A percentile compares a stretch with the other conserved stretches of the same genome.
These are phyloP conservation scores for Penicillium bialowiezense DNA, from an alignment of 495 filamentous ascomycete species.

Conservation along the genomic window DNA sequence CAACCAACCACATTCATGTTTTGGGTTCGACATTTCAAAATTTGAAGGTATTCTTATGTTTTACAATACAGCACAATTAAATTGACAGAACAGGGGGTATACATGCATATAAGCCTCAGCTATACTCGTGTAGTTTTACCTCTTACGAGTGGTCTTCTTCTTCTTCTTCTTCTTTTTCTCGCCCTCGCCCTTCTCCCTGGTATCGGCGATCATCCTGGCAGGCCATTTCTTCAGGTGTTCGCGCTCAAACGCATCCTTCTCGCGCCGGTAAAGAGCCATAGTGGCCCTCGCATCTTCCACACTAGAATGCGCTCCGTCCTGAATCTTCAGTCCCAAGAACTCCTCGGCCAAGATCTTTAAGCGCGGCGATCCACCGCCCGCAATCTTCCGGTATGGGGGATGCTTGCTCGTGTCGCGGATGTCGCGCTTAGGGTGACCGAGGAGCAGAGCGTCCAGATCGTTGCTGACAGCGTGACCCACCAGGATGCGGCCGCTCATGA, in stretches of 20 bases:
- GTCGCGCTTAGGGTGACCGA: conserved; percentile 72
- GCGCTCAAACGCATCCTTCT: conserved; percentile 79
- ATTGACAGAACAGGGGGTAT: conserved; percentile 14
- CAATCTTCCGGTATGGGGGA: conserved; percentile 67
- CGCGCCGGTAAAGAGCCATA: conserved; percentile 79
- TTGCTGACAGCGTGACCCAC: conserved; percentile 90
- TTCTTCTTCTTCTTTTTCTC: conserved; percentile 53
- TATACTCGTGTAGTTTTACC: conserved; percentile 25
- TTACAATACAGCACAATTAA: conserved; percentile 8
- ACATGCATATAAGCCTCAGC: conserved; percentile 7
- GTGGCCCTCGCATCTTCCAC: conserved; percentile 87
- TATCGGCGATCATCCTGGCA: conserved; percentile 38
- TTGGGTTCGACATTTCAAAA: too few relatives aligned
- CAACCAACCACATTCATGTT: not conserved
- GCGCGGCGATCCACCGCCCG: conserved; percentile 72
- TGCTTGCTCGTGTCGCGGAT: conserved; percentile 84
- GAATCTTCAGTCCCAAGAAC: conserved; percentile 79
- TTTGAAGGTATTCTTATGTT: not conserved
- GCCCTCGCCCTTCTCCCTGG: conserved; percentile 33
- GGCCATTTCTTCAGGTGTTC: conserved; percentile 68
- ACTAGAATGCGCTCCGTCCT: conserved; percentile 68
- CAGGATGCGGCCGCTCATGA: conserved; percentile 71
- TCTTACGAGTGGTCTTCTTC: conserved; percentile 48
- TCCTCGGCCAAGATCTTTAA: conserved; percentile 73
- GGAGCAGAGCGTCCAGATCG: conserved; percentile 72